phyloP scores from a whole-genome alignment of 495 filamentous ascomycete species.

The Daldinia bambusicola region DNA sequence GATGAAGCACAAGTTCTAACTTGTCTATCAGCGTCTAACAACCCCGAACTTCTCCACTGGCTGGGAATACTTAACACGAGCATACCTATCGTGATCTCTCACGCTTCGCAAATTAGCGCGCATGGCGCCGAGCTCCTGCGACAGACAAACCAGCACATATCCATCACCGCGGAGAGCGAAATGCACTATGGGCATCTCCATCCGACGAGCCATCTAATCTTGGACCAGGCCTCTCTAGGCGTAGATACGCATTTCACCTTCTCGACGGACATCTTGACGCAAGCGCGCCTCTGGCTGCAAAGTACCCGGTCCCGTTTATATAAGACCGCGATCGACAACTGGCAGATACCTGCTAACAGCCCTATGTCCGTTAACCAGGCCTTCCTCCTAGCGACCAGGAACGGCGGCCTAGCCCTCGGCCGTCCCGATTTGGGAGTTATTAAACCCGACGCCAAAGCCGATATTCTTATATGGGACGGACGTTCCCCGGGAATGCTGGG shows the following conservation, averaged over 20 bases:
- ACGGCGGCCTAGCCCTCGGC: conserved; percentile 47
- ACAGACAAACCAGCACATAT: conserved; percentile 52
- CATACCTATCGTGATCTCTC: conserved; percentile 54
- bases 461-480: background rate
- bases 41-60: conserved; percentile 44
- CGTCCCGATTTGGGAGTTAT: background rate
- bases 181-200: conserved; percentile 58
- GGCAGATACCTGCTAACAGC: conserved; percentile 51
- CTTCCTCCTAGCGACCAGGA: conserved; percentile 58
- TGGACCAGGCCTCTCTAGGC: conserved; percentile 57
- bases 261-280: conserved; percentile 55
- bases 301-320: conserved; percentile 43
- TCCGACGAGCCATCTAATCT: conserved; percentile 48
- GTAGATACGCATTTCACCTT: conserved; percentile 61
- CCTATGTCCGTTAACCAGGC: conserved; percentile 59
- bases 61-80: conserved; percentile 45
- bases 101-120: conserved; percentile 47
- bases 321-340: conserved; percentile 44
- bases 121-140: conserved; percentile 17
- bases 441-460: background rate
- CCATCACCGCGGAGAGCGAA: conserved; percentile 60
- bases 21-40: background rate
- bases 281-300: conserved; percentile 56
- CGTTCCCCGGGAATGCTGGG: background rate
- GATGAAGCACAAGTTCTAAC: background rate